Conservation (phyloP, 2,329 filamentous ascomycete genomes). For the Endoconidiophora polonica region DNA sequence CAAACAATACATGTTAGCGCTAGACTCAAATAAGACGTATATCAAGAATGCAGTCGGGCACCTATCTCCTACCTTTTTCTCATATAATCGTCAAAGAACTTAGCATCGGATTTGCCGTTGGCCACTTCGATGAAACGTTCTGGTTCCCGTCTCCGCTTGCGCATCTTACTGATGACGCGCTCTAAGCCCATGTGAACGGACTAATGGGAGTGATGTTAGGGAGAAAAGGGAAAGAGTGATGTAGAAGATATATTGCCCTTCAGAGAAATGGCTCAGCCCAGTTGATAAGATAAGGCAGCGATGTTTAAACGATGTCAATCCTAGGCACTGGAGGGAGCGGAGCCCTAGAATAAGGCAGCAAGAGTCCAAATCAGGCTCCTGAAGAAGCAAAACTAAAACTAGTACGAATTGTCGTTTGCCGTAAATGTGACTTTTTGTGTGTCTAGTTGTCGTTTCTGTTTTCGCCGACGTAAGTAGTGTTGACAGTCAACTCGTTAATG, state of each 20-base stretch:
- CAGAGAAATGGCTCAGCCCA: background rate
- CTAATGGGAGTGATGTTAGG: background rate
- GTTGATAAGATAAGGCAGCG: too few relatives aligned
- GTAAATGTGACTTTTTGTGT: too few relatives aligned
- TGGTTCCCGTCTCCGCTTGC: conserved; percentile 16
- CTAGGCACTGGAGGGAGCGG: too few relatives aligned
- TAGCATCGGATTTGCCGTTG: conserved; percentile 86
- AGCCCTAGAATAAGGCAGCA: too few relatives aligned
- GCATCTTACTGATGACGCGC: conserved; percentile 12
- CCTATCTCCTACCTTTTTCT: conserved; percentile 10
- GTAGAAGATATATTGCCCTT: too few relatives aligned
- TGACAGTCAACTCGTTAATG: background rate
- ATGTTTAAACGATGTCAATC: background rate
- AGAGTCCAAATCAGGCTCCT: too few relatives aligned
- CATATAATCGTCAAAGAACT: conserved; percentile 12
- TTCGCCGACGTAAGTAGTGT: too few relatives aligned
- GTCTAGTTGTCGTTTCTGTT: too few relatives aligned
- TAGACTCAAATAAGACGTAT: background rate
- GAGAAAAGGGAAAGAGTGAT: background rate
- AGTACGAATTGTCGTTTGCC: too few relatives aligned
- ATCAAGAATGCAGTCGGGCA: background rate
- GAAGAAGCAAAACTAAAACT: too few relatives aligned
- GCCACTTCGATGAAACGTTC: conserved; percentile 74
- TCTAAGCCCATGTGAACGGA: conserved; percentile 8
- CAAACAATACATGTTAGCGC: background rate